phyloP scores from a whole-genome alignment of 345 rosid species.

The Conringia planisiliqua region DNA sequence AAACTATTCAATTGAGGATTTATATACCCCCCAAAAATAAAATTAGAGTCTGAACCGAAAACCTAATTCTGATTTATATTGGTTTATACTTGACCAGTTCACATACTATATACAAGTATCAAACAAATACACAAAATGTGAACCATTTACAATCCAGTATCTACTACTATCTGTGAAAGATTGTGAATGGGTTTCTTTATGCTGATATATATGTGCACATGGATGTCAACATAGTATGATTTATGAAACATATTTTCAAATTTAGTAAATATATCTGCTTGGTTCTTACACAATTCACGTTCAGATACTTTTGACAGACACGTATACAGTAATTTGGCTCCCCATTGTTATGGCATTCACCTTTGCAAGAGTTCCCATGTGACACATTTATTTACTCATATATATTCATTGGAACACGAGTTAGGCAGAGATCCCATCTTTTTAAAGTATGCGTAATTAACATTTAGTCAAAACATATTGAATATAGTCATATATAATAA shows the following conservation, averaged over 20 bases:
- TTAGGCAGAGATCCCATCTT: slow-evolving; percentile 24
- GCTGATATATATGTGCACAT: neutral
- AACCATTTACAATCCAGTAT: no score
- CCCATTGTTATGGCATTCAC: slow-evolving; percentile 28
- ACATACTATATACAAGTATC: neutral
- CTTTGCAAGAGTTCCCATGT: slow-evolving; percentile 14
- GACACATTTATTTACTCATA: slow-evolving; percentile 5
- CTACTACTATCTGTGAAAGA: no score
- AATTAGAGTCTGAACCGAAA: neutral
- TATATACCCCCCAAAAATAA: neutral
- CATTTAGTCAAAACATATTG: neutral
- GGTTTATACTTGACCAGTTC: neutral
- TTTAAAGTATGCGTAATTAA: neutral
- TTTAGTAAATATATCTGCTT: slow-evolving; percentile 1
- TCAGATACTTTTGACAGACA: slow-evolving; percentile 10
- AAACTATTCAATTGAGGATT: neutral
- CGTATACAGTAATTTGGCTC: slow-evolving; percentile 27
- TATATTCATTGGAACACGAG: slow-evolving; percentile 12
- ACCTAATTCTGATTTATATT: neutral
- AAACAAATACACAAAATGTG: neutral
- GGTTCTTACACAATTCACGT: slow-evolving; percentile 24
- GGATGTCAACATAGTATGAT: neutral
- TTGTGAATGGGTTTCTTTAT: neutral
- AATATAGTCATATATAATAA: neutral
- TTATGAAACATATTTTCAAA: neutral